Base-by-base conservation (phyloP, 2,329 filamentous ascomycete species). In the Arthrobotrys megalospora region DNA sequence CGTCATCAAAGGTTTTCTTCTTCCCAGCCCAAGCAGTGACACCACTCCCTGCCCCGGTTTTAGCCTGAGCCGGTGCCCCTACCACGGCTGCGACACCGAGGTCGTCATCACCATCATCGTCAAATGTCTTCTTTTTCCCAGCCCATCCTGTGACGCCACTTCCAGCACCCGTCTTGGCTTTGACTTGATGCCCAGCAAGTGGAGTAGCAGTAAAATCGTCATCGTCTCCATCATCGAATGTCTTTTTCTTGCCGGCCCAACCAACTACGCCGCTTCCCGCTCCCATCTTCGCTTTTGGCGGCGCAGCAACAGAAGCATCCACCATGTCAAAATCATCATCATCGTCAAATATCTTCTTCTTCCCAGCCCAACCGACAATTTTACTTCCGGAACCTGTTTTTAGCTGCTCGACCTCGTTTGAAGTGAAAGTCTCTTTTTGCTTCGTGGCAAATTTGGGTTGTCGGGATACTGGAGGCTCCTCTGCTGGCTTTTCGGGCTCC, bases 51-150 rank as follows among this genome's bases (percentile, higher is more conserved):
- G 24, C 52, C 2, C 70, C 70, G n/a, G 70, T 75, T 41, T 75
- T 75, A 1, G 62, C 52, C 43, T 63, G 67, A 4, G 19, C 24
- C n/a, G 65, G 43, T 8, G 34, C 41, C 41, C 67, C 70, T 38
- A 28, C 47, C 1, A 36, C 36, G 8, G 48, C 19, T 10, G 48
- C 19, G 3, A 11, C 16, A n/a, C 34, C 16, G 21, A 34, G 6
- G 28, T 63, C 64, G 14, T 63, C 72, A 16, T 58, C 58, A 48
- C 70, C 67, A 36, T 76, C 65, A 36, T 79, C 76, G 52, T 73
- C 76, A 24, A 79, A 79, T 24, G 67, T 79, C 34, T 66, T 79
- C 75, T 78, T 78, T 32, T 79, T 79, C 19, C 76, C 76, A 2
- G 76, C 66, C 76, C 76, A 79, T n/a, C 62, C 76, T n/a, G 64